Base-by-base conservation (phyloP, 2,329 filamentous ascomycete genomes). In the Colletotrichum chlorophyti region DNA sequence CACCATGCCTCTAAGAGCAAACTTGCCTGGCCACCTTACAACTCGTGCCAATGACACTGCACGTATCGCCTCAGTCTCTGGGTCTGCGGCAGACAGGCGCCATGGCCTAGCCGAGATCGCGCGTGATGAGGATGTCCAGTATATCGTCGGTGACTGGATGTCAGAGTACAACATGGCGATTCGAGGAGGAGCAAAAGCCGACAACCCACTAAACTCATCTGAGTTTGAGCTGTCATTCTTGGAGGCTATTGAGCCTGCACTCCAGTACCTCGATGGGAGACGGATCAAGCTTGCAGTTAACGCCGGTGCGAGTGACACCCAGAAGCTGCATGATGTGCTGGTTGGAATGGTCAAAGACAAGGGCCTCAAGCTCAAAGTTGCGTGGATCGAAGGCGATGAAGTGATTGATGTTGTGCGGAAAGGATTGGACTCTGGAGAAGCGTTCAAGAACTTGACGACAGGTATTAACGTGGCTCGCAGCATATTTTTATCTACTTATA, bases 141-240 rank as follows among this genome's bases (percentile, higher is more conserved):
- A 75, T 38, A 75, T 76, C 27, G 73, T 71, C 2, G 74, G 73
- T 17, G 74, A 76, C 64, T 76, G 73, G 68, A 68, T 76, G 41
- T 74, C 73, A 9, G 74, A 76, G 61, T 77, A 78, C 61, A 85
- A 84, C 66, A 83, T 85, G 73, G 78, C 81, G 53, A 73, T 60
- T 69, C 71, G 58, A 65, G 73, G 62, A 60, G 46, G 17, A 5
- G 46, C 34, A 10, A 49, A 49, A 45, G 69, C 65, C 14, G 69
- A 71, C 34, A 64, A 70, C 12, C 50, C 48, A 3, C 58, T 60
- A 4, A 35, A 60, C 17, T 67, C 73, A 19, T 66, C 69, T 3
- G 72, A 72, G 34, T 74, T 74, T 31, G 69, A 68, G 67, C 72
- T 61, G 53, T 77, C 64, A 54, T 81, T 72, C 63, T 67, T 72